phyloP scores from a whole-genome alignment of 2,329 filamentous ascomycete species.

The Fusarium sp. region DNA sequence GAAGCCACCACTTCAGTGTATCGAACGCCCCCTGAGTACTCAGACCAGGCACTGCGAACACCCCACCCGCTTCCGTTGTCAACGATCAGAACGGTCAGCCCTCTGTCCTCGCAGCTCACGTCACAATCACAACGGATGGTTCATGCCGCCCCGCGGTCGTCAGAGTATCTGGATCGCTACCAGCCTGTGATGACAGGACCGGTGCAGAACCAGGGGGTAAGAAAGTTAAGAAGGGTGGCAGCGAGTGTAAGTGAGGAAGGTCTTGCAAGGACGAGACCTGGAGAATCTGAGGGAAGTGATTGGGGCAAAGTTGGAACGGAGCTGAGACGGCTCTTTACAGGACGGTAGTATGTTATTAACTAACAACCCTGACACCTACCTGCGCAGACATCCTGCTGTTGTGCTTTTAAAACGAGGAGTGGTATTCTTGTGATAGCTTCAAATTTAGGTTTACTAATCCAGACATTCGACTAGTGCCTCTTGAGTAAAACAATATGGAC shows the following conservation, averaged over 20 bases:
- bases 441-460: background rate
- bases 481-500: background rate
- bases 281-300: slow-evolving; percentile 19
- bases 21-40: slow-evolving; percentile 48
- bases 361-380: background rate
- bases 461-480: background rate
- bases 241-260: slow-evolving; percentile 25
- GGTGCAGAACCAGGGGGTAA: slow-evolving; percentile 8
- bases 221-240: slow-evolving; percentile 18
- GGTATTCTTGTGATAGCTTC: background rate
- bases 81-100: slow-evolving; percentile 22
- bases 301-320: slow-evolving; percentile 42
- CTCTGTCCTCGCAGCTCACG: slow-evolving; percentile 31
- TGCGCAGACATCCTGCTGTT: background rate
- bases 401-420: background rate
- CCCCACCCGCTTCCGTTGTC: slow-evolving; percentile 34
- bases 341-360: slow-evolving; percentile 6
- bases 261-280: background rate
- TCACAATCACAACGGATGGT: slow-evolving; percentile 26
- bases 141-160: slow-evolving; percentile 42
- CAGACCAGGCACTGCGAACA: slow-evolving; percentile 26
- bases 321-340: slow-evolving; percentile 42
- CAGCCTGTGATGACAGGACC: slow-evolving; percentile 34
- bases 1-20: slow-evolving; percentile 45
- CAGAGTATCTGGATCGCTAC: slow-evolving; percentile 52